Percentiles rank a stretch among this genome's conserved stretches.
These are phyloP conservation scores for Emericellopsis atlantica DNA, from an alignment of 2,329 filamentous ascomycete species.

Conservation along the genomic window DNA sequence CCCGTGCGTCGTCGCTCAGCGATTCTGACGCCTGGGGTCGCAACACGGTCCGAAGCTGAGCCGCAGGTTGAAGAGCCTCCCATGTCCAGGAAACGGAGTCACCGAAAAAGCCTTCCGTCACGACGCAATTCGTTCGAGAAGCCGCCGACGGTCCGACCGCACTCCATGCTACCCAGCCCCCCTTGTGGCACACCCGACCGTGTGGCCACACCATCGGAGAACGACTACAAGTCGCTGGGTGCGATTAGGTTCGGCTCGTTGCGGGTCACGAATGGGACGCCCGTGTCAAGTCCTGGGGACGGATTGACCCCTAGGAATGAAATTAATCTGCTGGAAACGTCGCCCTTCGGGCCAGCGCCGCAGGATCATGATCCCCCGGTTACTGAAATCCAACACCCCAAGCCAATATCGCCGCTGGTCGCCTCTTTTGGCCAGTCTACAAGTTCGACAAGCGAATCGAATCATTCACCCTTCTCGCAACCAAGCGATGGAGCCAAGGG, in stretches of 20 bases:
- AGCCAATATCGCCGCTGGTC: neutral
- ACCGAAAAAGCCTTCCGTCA: constrained; percentile 22
- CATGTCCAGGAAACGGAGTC: constrained; percentile 16
- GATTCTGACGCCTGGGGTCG: constrained; percentile 34
- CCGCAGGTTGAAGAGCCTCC: constrained; percentile 1
- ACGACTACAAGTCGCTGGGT: constrained; percentile 47
- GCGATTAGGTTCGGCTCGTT: constrained; percentile 50
- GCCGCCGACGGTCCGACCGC: constrained; percentile 15
- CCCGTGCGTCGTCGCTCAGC: constrained; percentile 34
- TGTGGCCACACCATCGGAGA: constrained; percentile 30
- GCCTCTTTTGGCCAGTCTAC: neutral
- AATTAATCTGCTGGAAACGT: neutral
- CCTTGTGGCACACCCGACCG: constrained; percentile 9
- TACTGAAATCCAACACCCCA: neutral
- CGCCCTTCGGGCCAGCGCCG: neutral
- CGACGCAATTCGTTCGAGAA: constrained; percentile 13
- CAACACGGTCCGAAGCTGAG: constrained; percentile 24
- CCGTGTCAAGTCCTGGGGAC: constrained; percentile 28
- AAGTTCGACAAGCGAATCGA: neutral
- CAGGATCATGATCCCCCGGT: neutral
- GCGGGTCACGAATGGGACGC: constrained; percentile 48
- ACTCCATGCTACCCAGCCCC: constrained; percentile 18
- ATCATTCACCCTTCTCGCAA: neutral
- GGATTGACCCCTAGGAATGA: constrained; percentile 1
- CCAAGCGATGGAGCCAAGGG: neutral